A percentile compares a stretch with the other conserved stretches of the same genome.
Conservation (phyloP, 108 stramenopile genomes). For the Poteriospumella lacustris region DNA sequence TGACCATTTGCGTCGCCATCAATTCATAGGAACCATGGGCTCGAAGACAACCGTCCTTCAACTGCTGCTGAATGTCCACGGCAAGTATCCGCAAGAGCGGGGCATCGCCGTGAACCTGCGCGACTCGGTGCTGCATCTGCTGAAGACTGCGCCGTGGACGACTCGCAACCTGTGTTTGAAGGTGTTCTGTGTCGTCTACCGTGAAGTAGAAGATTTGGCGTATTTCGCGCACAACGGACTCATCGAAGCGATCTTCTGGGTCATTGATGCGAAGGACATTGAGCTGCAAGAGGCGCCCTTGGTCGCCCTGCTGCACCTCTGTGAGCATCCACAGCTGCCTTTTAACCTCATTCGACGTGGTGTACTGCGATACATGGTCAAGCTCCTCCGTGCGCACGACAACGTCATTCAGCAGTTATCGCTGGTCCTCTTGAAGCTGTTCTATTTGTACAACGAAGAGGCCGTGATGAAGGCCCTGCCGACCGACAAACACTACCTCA, state of each 20-base stretch:
- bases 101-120: neutral
- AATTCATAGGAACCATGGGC: slow-evolving; percentile 14
- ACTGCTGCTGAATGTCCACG: neutral
- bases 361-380: neutral
- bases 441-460: neutral
- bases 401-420: neutral
- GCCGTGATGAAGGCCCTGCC: neutral
- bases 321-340: neutral
- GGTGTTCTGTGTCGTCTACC: neutral
- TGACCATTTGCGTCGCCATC: no score
- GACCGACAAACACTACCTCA: neutral
- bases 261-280: slow-evolving; percentile 16
- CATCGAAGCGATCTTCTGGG: neutral
- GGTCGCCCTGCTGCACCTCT: neutral
- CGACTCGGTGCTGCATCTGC: neutral
- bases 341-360: neutral
- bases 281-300: slow-evolving; percentile 29
- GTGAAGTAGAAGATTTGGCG: neutral
- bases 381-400: neutral
- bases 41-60: neutral
- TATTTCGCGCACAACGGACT: slow-evolving; percentile 12
- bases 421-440: no score
- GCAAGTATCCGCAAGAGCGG: neutral
- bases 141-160: neutral
- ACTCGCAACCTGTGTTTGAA: neutral